phyloP scores from a whole-genome alignment of 1,139 yeast genomes.

The Suhomyces ambrosiae region DNA sequence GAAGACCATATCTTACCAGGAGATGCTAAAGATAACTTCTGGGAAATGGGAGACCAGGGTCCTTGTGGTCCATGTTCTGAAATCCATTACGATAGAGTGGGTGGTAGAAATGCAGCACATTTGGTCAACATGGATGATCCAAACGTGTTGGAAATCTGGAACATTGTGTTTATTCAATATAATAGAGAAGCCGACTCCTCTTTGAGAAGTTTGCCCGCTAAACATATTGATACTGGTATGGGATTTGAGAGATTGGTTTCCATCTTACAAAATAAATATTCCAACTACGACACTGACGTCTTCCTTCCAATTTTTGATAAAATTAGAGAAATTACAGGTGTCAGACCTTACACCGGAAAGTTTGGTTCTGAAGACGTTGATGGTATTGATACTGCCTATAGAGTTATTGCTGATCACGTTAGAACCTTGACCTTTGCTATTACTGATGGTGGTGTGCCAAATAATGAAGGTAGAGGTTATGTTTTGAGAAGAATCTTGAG shows the following conservation, averaged over 20 bases:
- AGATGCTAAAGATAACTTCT: slow-evolving; percentile 84
- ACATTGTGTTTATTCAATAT: slow-evolving; percentile 92
- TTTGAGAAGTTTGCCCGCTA: slow-evolving; percentile 81
- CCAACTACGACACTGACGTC: slow-evolving; percentile 97
- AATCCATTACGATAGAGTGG: slow-evolving; percentile 95
- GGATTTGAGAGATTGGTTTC: slow-evolving; percentile 98
- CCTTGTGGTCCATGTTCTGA: slow-evolving; percentile 99
- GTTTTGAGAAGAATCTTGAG: slow-evolving; percentile 94
- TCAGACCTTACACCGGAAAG: slow-evolving; percentile 85
- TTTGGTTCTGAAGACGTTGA: slow-evolving; percentile 91
- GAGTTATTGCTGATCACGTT: slow-evolving; percentile 97
- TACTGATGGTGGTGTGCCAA: slow-evolving; percentile 99
- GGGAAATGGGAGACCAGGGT: slow-evolving; percentile 99
- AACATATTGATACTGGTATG: slow-evolving; percentile 97
- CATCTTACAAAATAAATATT: slow-evolving; percentile 82
- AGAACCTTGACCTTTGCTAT: slow-evolving; percentile 95
- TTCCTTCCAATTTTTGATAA: slow-evolving; percentile 82
- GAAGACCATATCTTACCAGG: slow-evolving; percentile 96
- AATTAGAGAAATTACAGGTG: slow-evolving; percentile 92
- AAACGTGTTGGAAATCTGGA: slow-evolving; percentile 96
- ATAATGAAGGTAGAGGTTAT: slow-evolving; percentile 98
- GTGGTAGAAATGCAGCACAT: slow-evolving; percentile 91
- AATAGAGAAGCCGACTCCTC: slow-evolving; percentile 91
- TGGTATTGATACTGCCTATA: slow-evolving; percentile 96
- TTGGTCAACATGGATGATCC: slow-evolving; percentile 97